Base-by-base conservation (phyloP, 179 eudicot genomes). In the Corrigiola litoralis region DNA sequence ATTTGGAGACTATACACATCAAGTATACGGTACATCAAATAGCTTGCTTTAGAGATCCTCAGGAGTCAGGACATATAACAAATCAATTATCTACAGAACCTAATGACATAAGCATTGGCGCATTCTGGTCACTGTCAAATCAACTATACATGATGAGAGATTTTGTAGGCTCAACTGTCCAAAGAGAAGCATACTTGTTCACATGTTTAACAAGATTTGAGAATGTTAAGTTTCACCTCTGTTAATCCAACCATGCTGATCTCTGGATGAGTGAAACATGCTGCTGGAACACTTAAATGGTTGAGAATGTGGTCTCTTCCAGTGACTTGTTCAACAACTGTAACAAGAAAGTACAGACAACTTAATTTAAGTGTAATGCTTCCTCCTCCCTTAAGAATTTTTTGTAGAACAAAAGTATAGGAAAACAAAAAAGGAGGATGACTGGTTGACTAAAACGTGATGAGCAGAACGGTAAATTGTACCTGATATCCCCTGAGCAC, bases 401-500 rank as follows among this genome's bases (percentile, higher is more conserved):
- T n/a, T n/a, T n/a, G n/a, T n/a, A n/a, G n/a, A n/a, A n/a, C n/a
- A n/a, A n/a, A n/a, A n/a, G n/a, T n/a, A n/a, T n/a, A n/a, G n/a
- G n/a, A n/a, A n/a, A n/a, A n/a, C 6, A 20, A 56, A 55, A 27
- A 18, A 34, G 32, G 51, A 21, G 17, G 53, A 18, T 13, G 29
- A 58, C 23, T 27, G 6, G 12, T 45, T 46, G 16, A 11, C 61
- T 18, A 52, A 61, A 11, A 9, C 18, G 27, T 24, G 40, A 18
- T 3, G 7, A 32, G 17, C 23, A 55, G 29, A 62, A 1, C 9
- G 57, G 31, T 44, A 36, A 38, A 40, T 29, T 3, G 50, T 73
- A 92, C 99, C 99, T 64, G 99, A 95, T 65, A 95, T 95, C 72
- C 99, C 99, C 71, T 95, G 99, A 57, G 99, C 99, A 80, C 99